These are phyloP conservation scores for Lathyrus tuberosus DNA, from an alignment of 306 rosid species.

Conservation along the genomic window DNA sequence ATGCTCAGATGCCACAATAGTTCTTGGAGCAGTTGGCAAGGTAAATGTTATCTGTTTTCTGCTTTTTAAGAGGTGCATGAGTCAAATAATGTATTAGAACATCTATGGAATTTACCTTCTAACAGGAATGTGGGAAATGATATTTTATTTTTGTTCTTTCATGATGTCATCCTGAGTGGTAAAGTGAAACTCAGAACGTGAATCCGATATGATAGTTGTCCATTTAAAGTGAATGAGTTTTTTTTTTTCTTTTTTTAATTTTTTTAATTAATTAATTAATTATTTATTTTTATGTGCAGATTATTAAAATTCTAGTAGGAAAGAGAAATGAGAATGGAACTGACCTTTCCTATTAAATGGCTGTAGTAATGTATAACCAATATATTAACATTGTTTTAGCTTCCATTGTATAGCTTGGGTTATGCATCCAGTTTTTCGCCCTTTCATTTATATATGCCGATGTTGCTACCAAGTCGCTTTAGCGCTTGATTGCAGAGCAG, in stretches of 20 bases:
- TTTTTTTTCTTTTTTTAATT: background rate
- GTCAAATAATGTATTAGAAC: slow-evolving; percentile 1
- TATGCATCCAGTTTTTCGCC: background rate
- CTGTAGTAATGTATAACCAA: background rate
- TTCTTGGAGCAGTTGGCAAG: slow-evolving; percentile 99
- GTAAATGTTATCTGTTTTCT: slow-evolving; percentile 48
- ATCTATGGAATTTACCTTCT: slow-evolving; percentile 13
- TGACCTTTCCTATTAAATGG: slow-evolving; percentile 3
- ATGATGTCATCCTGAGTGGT: slow-evolving; percentile 19
- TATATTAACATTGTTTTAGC: background rate
- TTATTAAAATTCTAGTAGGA: background rate
- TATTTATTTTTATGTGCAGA: background rate
- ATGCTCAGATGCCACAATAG: slow-evolving; percentile 94
- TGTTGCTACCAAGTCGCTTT: background rate
- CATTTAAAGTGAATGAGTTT: slow-evolving; percentile 1
- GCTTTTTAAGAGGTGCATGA: slow-evolving; percentile 32
- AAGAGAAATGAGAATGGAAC: background rate
- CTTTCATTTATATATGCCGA: background rate
- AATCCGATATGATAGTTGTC: slow-evolving; percentile 14
- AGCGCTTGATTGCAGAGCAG: background rate
- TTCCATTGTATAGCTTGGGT: background rate
- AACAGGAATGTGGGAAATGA: slow-evolving; percentile 17
- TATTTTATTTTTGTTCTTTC: slow-evolving; percentile 12
- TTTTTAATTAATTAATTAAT: too few species aligned
- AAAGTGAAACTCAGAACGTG: slow-evolving; percentile 21